Conservation (phyloP, 768 basidiomycete species). For the Pleurotus citrinopileatus region DNA sequence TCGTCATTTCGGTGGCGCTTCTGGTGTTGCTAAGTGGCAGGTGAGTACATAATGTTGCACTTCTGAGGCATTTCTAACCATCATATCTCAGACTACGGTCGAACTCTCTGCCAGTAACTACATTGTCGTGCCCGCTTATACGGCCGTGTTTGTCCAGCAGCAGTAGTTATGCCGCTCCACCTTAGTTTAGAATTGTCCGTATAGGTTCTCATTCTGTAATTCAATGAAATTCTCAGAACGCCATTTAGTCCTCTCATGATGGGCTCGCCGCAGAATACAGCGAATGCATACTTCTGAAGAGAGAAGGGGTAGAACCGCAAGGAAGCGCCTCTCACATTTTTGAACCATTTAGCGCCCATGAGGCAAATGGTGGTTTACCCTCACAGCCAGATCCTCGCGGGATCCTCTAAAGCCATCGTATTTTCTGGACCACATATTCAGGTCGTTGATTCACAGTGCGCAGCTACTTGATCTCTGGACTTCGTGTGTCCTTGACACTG, state of each 20-base stretch:
- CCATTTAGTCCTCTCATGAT: no score
- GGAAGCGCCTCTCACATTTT: not conserved
- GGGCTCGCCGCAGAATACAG: no score
- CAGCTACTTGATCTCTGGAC: constrained; percentile 9
- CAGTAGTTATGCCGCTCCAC: constrained; percentile 13
- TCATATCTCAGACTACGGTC: constrained; percentile 25
- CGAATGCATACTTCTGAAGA: no score
- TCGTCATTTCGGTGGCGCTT: constrained; percentile 53
- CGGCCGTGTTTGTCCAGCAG: constrained; percentile 27
- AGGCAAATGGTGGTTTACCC: constrained; percentile 42
- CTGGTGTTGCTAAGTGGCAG: constrained; percentile 58
- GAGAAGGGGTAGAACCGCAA: no score
- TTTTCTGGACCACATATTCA: constrained; percentile 69
- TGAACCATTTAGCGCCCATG: constrained; percentile 5
- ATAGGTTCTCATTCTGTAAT: no score
- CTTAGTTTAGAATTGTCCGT: constrained; percentile 1
- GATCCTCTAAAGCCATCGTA: no score
- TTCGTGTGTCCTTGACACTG: not conserved
- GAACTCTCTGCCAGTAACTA: constrained; percentile 26
- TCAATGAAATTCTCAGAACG: no score
- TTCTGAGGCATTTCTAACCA: not conserved
- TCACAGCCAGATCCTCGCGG: constrained; percentile 43
- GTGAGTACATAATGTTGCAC: constrained; percentile 22
- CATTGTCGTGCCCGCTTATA: constrained; percentile 31
- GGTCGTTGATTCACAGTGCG: constrained; percentile 52